phyloP scores from a whole-genome alignment of 2,329 filamentous ascomycete species.

The Colletotrichum musicola region DNA sequence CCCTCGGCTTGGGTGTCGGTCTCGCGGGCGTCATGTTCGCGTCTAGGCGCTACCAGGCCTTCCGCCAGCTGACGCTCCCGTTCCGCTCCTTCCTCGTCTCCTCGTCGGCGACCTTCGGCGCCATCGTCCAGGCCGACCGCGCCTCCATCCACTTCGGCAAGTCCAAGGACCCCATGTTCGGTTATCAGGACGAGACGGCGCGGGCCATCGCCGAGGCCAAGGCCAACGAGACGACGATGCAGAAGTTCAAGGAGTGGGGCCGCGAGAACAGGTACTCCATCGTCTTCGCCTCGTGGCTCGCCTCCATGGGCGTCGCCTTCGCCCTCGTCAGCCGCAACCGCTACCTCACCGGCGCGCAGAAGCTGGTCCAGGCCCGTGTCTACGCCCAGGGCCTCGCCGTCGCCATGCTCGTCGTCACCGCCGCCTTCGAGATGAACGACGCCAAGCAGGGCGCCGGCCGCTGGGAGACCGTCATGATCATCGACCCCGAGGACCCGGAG shows the following conservation, averaged over 20 bases:
- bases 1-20: slow-evolving; percentile 76
- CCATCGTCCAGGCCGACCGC: slow-evolving; percentile 91
- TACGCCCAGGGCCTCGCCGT: slow-evolving; percentile 93
- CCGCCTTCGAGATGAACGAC: slow-evolving; percentile 85
- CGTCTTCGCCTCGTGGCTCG: slow-evolving; percentile 85
- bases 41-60: slow-evolving; percentile 78
- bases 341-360: slow-evolving; percentile 81
- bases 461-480: slow-evolving; percentile 86
- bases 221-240: slow-evolving; percentile 66
- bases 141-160: slow-evolving; percentile 74
- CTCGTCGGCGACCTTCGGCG: slow-evolving; percentile 83
- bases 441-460: slow-evolving; percentile 79
- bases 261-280: slow-evolving; percentile 87
- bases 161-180: slow-evolving; percentile 73
- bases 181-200: slow-evolving; percentile 74
- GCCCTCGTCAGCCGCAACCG: slow-evolving; percentile 82
- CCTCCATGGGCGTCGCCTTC: slow-evolving; percentile 81
- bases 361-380: slow-evolving; percentile 93
- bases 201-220: slow-evolving; percentile 67
- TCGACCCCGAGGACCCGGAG: slow-evolving; percentile 85
- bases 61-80: slow-evolving; percentile 86
- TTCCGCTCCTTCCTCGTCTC: slow-evolving; percentile 93
- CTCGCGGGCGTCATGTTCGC: slow-evolving; percentile 76
- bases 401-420: slow-evolving; percentile 83
- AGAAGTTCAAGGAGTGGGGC: slow-evolving; percentile 79